Conservation (phyloP, 352 stramenopile species). For the Pythium vanterpoolii region DNA sequence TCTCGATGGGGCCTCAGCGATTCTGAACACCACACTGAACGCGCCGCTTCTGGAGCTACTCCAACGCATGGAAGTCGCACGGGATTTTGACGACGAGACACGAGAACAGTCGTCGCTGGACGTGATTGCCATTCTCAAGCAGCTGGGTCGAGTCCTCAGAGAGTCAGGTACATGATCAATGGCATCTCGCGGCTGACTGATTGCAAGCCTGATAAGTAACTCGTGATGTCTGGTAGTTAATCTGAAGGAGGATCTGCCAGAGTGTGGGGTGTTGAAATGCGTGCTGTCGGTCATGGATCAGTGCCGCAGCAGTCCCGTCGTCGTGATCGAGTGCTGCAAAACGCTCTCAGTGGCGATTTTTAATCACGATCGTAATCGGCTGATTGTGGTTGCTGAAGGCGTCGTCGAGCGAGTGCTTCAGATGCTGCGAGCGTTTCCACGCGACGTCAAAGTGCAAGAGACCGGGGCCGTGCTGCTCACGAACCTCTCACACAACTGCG, state of each 20-base stretch:
- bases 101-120: constrained; percentile 25
- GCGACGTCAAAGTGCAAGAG: constrained; percentile 67
- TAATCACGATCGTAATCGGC: constrained; percentile 71
- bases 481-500: constrained; percentile 86
- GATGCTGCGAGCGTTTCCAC: constrained; percentile 58
- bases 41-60: constrained; percentile 39
- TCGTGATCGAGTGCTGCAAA: constrained; percentile 79
- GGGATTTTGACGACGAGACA: constrained; percentile 20
- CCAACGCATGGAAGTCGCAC: constrained; percentile 25
- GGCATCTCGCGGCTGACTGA: not conserved
- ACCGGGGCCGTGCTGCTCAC: constrained; percentile 71
- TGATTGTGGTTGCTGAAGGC: constrained; percentile 67
- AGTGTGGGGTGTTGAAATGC: constrained; percentile 54
- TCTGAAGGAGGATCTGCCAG: constrained; percentile 78
- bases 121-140: constrained; percentile 39
- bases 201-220: not conserved
- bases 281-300: constrained; percentile 64
- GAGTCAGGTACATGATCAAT: constrained; percentile 27
- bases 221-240: constrained; percentile 12
- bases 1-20: constrained; percentile 34
- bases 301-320: constrained; percentile 37
- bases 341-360: constrained; percentile 78
- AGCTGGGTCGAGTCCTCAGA: constrained; percentile 51
- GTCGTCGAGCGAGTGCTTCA: constrained; percentile 49
- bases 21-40: constrained; percentile 41